These are phyloP conservation scores for Solanum etuberosum DNA, from an alignment of 257 asterid species.

Conservation along the genomic window DNA sequence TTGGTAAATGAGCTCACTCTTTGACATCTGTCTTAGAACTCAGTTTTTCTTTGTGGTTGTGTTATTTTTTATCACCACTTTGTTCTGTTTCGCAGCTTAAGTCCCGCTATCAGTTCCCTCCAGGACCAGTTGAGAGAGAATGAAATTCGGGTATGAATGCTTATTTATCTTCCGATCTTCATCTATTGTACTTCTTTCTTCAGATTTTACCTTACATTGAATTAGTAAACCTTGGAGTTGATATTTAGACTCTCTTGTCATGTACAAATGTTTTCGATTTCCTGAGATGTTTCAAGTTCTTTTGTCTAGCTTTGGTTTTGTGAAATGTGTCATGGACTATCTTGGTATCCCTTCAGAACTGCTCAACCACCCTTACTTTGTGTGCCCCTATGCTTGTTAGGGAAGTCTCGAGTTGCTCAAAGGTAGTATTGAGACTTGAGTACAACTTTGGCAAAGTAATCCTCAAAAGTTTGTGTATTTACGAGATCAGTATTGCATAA, in stretches of 20 bases:
- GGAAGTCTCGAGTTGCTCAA: background rate
- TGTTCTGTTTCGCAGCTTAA: constrained; percentile 51
- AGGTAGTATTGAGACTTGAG: background rate
- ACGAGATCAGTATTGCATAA: background rate
- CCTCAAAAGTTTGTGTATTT: background rate
- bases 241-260: background rate
- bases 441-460: background rate
- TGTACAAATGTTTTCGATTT: background rate
- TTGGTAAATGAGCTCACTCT: constrained; percentile 37
- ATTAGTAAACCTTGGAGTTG: background rate
- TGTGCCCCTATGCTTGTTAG: background rate
- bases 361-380: background rate
- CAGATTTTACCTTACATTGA: background rate
- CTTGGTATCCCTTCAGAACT: background rate
- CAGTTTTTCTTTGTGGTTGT: background rate
- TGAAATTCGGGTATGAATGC: constrained; percentile 60
- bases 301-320: background rate
- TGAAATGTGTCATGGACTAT: background rate
- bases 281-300: background rate
- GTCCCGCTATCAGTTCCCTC: constrained; percentile 78
- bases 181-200: background rate
- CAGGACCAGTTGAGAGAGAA: constrained; percentile 88
- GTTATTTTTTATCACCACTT: constrained; percentile 3
- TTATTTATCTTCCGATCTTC: background rate
- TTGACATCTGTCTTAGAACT: background rate